Base-by-base conservation (phyloP, 139 green algal species). In the Zygnema circumcarinatum region DNA sequence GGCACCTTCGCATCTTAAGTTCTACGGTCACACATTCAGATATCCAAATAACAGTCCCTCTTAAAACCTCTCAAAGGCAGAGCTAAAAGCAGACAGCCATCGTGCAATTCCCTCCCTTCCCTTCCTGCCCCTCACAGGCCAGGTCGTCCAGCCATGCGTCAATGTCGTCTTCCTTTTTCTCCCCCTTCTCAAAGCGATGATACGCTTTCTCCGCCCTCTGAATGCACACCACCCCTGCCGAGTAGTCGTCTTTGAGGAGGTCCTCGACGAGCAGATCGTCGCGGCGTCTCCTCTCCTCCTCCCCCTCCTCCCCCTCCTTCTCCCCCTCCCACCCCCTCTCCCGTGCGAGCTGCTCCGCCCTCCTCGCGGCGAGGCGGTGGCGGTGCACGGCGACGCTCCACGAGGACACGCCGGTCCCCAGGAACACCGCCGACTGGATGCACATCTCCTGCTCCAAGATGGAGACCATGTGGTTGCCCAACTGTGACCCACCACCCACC, bases 381-480 rank as follows among this genome's bases (percentile, higher is more conserved):
- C 75, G 20, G 16, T 53, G 53, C 20, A 83, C 75, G 21, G 7
- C 75, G 21, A 74, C 2, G 75, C 31, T 52, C 75, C 75, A 83
- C 32, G 75, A 72, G 36, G 75, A 83, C 2, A 68, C 3, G 3
- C 75, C 75, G 32, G 39, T 74, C 2, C 75, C 75, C 38, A 83
- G 21, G 7, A 83, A 83, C 7, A 83, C 21, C 21, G 47, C 32
- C 21, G 75, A 47, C 3, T 53, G 31, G 2, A 25, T 83, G 75
- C 31, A 38, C 20, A 83, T 47, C 32, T 83, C 75, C 32, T 83
- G 75, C 32, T 83, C 75, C 2, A 83, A 7, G 39, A 68, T 33
- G 21, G 75, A 83, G 16, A 83, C 32, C 32, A 39, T 25, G 75
- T 83, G 75, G 11, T 83, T 83, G 36, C 75, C 32, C 38, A 52